Base-by-base conservation (phyloP, 2,329 filamentous ascomycete genomes). In the Daldinia sp. region DNA sequence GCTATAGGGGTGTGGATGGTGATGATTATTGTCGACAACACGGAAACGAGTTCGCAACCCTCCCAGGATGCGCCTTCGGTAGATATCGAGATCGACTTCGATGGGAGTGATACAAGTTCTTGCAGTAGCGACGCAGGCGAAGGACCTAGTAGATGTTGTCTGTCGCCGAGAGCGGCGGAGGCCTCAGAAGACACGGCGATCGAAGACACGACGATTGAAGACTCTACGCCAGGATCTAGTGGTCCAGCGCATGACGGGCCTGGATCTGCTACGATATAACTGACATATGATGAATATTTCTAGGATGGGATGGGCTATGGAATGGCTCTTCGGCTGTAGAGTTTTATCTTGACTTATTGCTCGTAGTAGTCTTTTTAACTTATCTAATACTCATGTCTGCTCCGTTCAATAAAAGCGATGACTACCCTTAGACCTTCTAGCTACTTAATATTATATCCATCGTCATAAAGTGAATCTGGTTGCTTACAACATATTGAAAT, bases 1-100 rank as follows among this genome's bases (percentile, higher is more conserved):
- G 80, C 84, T 3, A 86, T 93, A 0, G 91, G 91, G 13, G 90
- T 92, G 0, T 93, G 90, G 90, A 91, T 93, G 88, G 82, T 93
- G 4, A 83, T 93, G 0, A 81, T 93, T 11, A 86, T 92, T 3
- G 89, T 92, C 64, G 87, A 88, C 54, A 87, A 90, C 45, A 77
- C 65, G 25, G 70, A 67, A 8, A 49, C 37, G 6, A 7, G 8
- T 7, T 21, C 29, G 4, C 56, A 65, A 8, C 51, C 55, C 17
- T 19, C 56, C 5, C 63, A 65, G 6, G 68, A 66, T n/a, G 73
- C 72, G 3, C 73, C 71, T 9, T 70, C 69, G 1, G 73, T 76
- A 3, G 65, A 68, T 8, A 52, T 52, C 2, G 51, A 61, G n/a
- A 58, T 69, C 11, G 65, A 62, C 6, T 53, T 54, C 9, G 65